A percentile compares a stretch with the other conserved stretches of the same genome.
phyloP scores from a whole-genome alignment of 192 early-diverging fungal species.

The Thoreauomyces humboldtii region DNA sequence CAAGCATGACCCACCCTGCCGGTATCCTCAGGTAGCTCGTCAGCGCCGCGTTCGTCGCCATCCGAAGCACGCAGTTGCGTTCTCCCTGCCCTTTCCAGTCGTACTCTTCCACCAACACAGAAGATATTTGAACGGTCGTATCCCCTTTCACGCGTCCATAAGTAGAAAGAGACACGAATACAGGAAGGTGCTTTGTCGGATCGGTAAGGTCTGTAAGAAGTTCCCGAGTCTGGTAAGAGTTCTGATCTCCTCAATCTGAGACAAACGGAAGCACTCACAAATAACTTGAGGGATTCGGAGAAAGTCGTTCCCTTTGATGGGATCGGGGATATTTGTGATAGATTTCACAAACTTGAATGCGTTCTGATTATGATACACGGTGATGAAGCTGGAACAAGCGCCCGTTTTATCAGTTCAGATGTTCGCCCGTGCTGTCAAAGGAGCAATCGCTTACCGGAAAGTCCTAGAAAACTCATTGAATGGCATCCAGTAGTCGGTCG shows the following conservation, averaged over 20 bases:
- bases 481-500: conserved; percentile 34
- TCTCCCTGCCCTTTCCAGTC: conserved; percentile 38
- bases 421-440: not conserved
- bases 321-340: conserved; percentile 43
- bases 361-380: conserved; percentile 45
- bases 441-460: conserved; percentile 28
- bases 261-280: conserved; percentile 33
- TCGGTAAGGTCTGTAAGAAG: conserved; percentile 44
- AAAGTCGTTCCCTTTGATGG: conserved; percentile 39
- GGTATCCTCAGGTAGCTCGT: conserved; percentile 33
- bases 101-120: conserved; percentile 44
- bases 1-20: conserved; percentile 24
- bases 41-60: conserved; percentile 42
- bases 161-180: conserved; percentile 41
- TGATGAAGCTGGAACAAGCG: conserved; percentile 5
- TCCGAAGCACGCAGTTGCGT: conserved; percentile 22
- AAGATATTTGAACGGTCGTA: conserved; percentile 20
- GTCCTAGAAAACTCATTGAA: conserved; percentile 36
- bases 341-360: conserved; percentile 47
- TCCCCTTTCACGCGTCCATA: conserved; percentile 43
- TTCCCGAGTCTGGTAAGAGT: not conserved
- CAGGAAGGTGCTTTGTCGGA: conserved; percentile 13
- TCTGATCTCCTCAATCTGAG: not conserved
- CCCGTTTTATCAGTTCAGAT: not conserved
- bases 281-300: conserved; percentile 45